These are phyloP conservation scores for Plasmodium billcollinsi DNA, from an alignment of 169 alveolate species.

Conservation along the genomic window DNA sequence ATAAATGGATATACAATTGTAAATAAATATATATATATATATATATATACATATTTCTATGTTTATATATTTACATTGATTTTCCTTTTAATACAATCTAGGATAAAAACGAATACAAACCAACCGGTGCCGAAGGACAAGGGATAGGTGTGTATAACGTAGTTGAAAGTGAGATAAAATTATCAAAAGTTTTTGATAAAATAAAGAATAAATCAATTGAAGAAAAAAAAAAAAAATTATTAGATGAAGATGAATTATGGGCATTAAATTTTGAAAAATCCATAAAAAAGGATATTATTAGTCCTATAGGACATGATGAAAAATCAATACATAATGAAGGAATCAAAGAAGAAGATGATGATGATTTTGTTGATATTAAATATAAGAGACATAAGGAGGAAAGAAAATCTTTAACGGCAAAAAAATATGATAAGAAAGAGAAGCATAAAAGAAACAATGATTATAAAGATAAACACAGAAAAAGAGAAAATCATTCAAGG, in stretches of 20 bases:
- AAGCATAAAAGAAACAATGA: neutral
- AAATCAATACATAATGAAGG: neutral
- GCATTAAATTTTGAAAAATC: conserved; percentile 85
- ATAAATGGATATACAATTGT: conserved; percentile 15
- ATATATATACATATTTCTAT: conserved; percentile 7
- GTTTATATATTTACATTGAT: neutral
- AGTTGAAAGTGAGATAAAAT: conserved; percentile 81
- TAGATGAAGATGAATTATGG: conserved; percentile 88
- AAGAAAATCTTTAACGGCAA: conserved; percentile 12
- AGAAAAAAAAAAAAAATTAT: conserved; percentile 30
- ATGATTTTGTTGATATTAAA: conserved; percentile 15
- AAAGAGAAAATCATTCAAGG: too few species aligned
- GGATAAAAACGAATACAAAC: conserved; percentile 81
- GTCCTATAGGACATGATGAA: neutral
- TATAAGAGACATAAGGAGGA: conserved; percentile 25
- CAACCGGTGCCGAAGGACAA: conserved; percentile 91
- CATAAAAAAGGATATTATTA: conserved; percentile 29
- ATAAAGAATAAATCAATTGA: conserved; percentile 22
- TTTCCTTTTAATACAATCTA: neutral
- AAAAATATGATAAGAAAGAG: conserved; percentile 19
- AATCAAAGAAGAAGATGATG: conserved; percentile 13
- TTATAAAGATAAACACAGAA: too few species aligned
- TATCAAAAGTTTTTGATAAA: conserved; percentile 74
- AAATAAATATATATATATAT: neutral
- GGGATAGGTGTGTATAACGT: conserved; percentile 88